Evolutionary conservation across 495 filamentous ascomycete species (phyloP), one percentile per base, ranked within the genome.

Genomic region (Penicillium robsamsonii): DNA sequence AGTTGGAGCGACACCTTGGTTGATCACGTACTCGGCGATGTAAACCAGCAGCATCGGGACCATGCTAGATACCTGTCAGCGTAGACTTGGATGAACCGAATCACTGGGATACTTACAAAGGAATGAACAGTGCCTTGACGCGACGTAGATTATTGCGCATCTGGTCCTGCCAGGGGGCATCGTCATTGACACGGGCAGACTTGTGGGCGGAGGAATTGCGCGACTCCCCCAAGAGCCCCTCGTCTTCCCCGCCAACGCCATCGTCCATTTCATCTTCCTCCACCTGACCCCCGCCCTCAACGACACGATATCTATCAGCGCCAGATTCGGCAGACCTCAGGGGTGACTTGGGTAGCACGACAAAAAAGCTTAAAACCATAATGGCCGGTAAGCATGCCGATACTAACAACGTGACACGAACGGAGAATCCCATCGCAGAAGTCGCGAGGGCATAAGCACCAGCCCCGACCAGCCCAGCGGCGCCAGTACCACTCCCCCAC

Each of bases 1-100:
- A 0, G 90, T 96, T 1, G 93, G 94, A 0, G 88, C 79, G 37
- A 98, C 89, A 38, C 91, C 91, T 73, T 94, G 91, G 73, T 97
- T 97, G 71, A 97, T 96, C 56, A 90, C 92, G 68, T 97, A 97
- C 77, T 98, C 94, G 50, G 91, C 90, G 38, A 96, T 81, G 67
- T 96, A 98, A 52, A 98, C 94, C 24, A 98, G 74, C 40, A 97
- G 75, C 10, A 98, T 79, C 0, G 94, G 94, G 3, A 96, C 75
- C 91, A 97, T 97, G 66, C 91, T 87, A 38, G 55, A 57, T 29
- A 61, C 27, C 48, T 47, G 75, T 74, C 33, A 75, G 63, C 46
- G 57, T 29, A 31, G 46, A 37, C 27, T 15, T 46, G 29, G 10
- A 25, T 18, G 0, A 11, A 33, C 20, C 10, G 5, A 31, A 8